These are phyloP conservation scores for Fusarium mangiferae DNA, from an alignment of 2,329 filamentous ascomycete species.

Conservation along the genomic window DNA sequence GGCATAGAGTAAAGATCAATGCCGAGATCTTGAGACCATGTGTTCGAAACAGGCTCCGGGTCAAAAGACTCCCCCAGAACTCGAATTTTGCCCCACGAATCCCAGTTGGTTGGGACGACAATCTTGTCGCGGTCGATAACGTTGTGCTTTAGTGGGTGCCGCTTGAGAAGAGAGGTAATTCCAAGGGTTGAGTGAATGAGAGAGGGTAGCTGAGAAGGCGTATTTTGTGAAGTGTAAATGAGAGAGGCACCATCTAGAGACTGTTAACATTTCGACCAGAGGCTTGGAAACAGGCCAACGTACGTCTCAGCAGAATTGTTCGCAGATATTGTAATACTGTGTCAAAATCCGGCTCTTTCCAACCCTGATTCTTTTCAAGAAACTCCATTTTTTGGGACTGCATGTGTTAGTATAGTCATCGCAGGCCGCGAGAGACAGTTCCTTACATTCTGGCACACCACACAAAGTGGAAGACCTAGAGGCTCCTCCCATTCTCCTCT, in stretches of 20 bases:
- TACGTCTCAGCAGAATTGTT: slow-evolving; percentile 87
- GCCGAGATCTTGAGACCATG: slow-evolving; percentile 88
- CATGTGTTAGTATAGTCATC: slow-evolving; percentile 35
- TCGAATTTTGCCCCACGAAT: slow-evolving; percentile 97
- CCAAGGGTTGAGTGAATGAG: slow-evolving; percentile 87
- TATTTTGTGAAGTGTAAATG: slow-evolving; percentile 83
- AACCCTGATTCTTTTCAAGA: slow-evolving; percentile 87
- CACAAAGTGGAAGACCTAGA: slow-evolving; percentile 85
- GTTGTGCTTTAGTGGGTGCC: slow-evolving; percentile 84
- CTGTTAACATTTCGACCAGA: slow-evolving; percentile 33
- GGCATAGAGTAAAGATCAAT: slow-evolving; percentile 52
- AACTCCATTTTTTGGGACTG: slow-evolving; percentile 90
- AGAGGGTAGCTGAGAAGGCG: slow-evolving; percentile 79
- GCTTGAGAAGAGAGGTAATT: slow-evolving; percentile 84
- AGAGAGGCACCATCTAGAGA: slow-evolving; percentile 80
- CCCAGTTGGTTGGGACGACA: slow-evolving; percentile 95
- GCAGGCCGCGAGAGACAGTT: neutral
- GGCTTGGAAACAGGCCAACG: neutral
- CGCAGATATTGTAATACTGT: slow-evolving; percentile 93
- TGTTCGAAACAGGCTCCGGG: slow-evolving; percentile 84
- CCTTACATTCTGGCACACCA: slow-evolving; percentile 93
- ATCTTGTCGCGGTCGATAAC: slow-evolving; percentile 96
- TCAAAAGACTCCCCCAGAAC: slow-evolving; percentile 93
- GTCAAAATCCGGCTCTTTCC: slow-evolving; percentile 97
- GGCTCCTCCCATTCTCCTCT: slow-evolving; percentile 95